Base-by-base conservation (phyloP, 805 yeast genomes). In the Vanderwaltozyma polyspora region DNA sequence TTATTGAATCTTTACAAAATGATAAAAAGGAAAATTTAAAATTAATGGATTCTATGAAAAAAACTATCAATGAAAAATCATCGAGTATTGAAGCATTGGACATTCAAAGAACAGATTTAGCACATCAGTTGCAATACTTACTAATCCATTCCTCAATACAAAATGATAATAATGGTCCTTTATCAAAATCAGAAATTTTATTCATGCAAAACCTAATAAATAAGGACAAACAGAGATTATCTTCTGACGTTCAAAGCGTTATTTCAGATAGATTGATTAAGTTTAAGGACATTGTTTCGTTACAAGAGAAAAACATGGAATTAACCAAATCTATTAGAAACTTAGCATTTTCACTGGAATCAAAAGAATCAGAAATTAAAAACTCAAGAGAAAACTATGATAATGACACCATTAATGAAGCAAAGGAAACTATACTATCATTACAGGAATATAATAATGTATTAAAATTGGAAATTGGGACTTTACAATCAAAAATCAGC, bases 51-150 rank as follows among this genome's bases (percentile, higher is more conserved):
- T 42, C 45, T 7, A 23, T 45, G 6, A 21, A 41, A 1, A 23
- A 31, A 4, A 42, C 46, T 33, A 24, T 55, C 1, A 36, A 38
- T 18, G 49, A 52, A 19, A 45, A 62, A 49, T 46, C 67, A 54
- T 26, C 40, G 3, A 52, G 59, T 14, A 51, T 59, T 15, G 35
- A 64, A 16, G 41, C 70, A 5, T 51, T 78, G 42, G 64, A 66
- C 27, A 70, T 67, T 36, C 72, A 77, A 44, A 70, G 76, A 28
- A 60, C 64, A 21, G 96, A 87, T 51, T 61, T 87, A 28, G 79
- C 89, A 5, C 72, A 76, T 27, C 97, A 89, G 53, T 68, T 89
- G 14, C 82, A 82, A 45, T 70, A 68, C 33, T 65, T 86, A 22
- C 63, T 87, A 25, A 70, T 81, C 10, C 84, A 81, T 49, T 64